Evolutionary conservation across 176 grass and related monocot species (phyloP), one percentile per base, ranked within the genome.

Genomic region (Pharus latifolius): DNA sequence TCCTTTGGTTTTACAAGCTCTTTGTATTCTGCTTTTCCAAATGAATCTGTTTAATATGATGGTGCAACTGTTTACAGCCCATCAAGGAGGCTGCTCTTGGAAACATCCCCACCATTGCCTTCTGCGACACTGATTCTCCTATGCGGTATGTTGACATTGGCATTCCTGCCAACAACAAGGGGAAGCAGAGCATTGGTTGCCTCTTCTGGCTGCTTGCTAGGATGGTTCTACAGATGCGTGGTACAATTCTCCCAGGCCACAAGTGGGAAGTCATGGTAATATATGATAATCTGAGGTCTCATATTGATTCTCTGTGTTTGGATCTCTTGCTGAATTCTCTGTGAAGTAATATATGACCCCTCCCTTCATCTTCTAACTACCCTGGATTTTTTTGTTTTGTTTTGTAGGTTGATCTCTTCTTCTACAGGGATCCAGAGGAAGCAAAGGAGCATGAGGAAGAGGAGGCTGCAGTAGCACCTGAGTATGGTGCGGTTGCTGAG

Each of bases 391-490:
- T 6, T 17, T n/a, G n/a, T 46, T 59, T 43, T 18, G 2, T 55
- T 50, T 69, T 43, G 50, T 60, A 91, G 88, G 84, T 91, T 60
- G 88, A 91, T 75, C 80, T 91, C 29, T 91, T 91, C 76, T 91
- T 91, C 72, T 91, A 91, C 49, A 91, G 88, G 71, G 88, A 91
- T 50, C 88, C 88, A 27, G 88, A 91, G 63, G 88, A 91, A 72
- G 67, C 88, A 10, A 91, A 91, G 80, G 90, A 94, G 46, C 65
- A 72, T 6, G 90, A 92, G 55, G 89, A 93, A 54, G 90, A 83
- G 75, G 85, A 86, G 78, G 63, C 71, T 53, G 55, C 74, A 33
- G 54, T 73, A 8, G 75, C 40, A 35, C 74, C 79, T 7, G 65
- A 83, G 4, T 85, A 84, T n/a, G 73, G 57, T 67, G 45, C 67